phyloP scores from a whole-genome alignment of 2,329 filamentous ascomycete genomes.

The Pseudocercospora fijiensis region DNA sequence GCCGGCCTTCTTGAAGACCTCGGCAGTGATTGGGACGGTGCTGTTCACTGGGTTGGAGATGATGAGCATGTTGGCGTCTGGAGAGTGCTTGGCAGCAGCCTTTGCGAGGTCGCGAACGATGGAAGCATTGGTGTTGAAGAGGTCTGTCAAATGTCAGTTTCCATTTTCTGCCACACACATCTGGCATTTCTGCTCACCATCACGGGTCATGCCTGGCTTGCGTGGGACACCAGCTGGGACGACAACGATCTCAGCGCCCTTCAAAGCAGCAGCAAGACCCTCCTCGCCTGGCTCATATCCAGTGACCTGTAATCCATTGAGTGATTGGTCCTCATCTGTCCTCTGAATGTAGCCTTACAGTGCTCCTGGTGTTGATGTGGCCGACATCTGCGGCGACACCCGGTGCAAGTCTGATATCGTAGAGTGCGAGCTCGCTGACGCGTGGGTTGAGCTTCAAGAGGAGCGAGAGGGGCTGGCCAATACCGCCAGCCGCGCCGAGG shows the following conservation, averaged over 20 bases:
- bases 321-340: constrained; percentile 12
- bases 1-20: constrained; percentile 91
- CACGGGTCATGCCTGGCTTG: constrained; percentile 99
- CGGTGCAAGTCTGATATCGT: constrained; percentile 93
- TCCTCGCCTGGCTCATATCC: constrained; percentile 75
- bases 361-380: constrained; percentile 99
- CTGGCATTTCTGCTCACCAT: constrained; percentile 55
- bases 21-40: constrained; percentile 94
- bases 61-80: constrained; percentile 92
- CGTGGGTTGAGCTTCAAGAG: constrained; percentile 98
- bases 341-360: constrained; percentile 40
- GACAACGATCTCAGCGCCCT: constrained; percentile 88
- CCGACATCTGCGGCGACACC: constrained; percentile 97
- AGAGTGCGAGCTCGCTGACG: constrained; percentile 90
- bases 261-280: constrained; percentile 72
- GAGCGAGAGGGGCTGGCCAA: constrained; percentile 95
- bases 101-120: constrained; percentile 98
- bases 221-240: constrained; percentile 98
- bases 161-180: not conserved
- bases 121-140: constrained; percentile 99
- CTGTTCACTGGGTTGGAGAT: constrained; percentile 99
- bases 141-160: constrained; percentile 56
- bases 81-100: constrained; percentile 82
- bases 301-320: constrained; percentile 59
- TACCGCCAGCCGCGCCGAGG: constrained; percentile 94